Conservation (phyloP, 257 asterid genomes). For the Plantago elongata region DNA sequence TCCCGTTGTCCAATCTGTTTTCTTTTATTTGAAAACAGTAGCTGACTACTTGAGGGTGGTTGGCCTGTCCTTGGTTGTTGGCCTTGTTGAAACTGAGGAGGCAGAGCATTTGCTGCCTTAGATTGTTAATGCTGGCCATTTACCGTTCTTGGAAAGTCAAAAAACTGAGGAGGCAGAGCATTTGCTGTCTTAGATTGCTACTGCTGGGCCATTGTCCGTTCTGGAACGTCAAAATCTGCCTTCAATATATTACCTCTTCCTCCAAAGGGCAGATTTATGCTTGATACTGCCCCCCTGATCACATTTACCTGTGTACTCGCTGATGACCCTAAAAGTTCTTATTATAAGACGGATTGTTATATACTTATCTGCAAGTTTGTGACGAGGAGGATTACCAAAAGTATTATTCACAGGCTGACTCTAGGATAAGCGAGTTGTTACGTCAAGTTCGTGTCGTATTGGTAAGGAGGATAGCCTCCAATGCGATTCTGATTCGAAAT, state of each 20-base stretch:
- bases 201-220: slow-evolving; percentile 7
- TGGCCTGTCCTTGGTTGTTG: slow-evolving; percentile 14
- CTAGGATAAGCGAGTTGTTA: too few species aligned
- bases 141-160: background rate
- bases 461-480: too few species aligned
- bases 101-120: slow-evolving; percentile 13
- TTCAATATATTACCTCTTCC: background rate
- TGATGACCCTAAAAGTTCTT: too few species aligned
- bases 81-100: slow-evolving; percentile 29
- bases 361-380: too few species aligned
- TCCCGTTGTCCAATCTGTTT: too few species aligned
- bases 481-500: too few species aligned
- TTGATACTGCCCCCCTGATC: background rate
- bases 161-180: slow-evolving; percentile 21
- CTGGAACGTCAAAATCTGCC: background rate
- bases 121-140: slow-evolving; percentile 1
- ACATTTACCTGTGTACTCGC: background rate
- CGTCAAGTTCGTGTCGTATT: too few species aligned
- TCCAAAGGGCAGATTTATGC: background rate
- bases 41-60: background rate
- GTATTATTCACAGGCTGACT: too few species aligned
- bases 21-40: background rate
- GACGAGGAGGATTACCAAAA: too few species aligned
- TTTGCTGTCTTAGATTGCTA: slow-evolving; percentile 1
- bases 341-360: too few species aligned